A percentile compares a stretch with the other conserved stretches of the same genome.
phyloP scores from a whole-genome alignment of 73 alveolate genomes.

The Paramecium sexaurelia region DNA sequence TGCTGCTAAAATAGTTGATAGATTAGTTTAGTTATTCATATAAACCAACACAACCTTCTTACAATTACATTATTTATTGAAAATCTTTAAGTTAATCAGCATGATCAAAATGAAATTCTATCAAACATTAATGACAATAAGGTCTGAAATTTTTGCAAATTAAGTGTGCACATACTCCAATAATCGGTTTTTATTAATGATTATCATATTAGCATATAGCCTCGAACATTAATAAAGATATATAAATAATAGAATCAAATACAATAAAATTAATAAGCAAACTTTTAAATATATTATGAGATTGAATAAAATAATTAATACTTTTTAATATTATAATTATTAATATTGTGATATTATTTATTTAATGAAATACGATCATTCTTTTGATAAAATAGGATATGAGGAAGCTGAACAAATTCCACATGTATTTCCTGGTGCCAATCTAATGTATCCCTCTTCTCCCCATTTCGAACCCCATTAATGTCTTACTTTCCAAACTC shows the following conservation, averaged over 20 bases:
- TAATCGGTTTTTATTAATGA: neutral
- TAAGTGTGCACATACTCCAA: neutral
- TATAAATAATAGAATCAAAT: no score
- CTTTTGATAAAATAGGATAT: neutral
- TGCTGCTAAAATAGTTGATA: neutral
- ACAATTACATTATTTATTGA: neutral
- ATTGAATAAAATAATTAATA: no score
- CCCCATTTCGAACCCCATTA: constrained; percentile 60
- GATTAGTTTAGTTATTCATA: neutral
- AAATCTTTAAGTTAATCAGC: neutral
- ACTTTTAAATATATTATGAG: no score
- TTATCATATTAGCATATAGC: neutral
- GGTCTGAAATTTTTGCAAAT: neutral
- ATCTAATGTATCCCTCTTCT: constrained; percentile 49
- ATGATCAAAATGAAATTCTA: neutral
- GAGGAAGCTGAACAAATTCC: neutral
- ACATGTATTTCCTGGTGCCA: constrained; percentile 60
- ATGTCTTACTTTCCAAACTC: constrained; percentile 47
- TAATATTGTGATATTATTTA: no score
- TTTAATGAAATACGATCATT: no score
- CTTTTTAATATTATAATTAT: no score
- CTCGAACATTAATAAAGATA: no score
- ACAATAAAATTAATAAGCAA: no score
- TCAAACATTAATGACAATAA: neutral
- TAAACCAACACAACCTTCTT: neutral